These are phyloP conservation scores for Arthrobotrys iridis DNA, from an alignment of 2,329 filamentous ascomycete genomes.

Conservation along the genomic window DNA sequence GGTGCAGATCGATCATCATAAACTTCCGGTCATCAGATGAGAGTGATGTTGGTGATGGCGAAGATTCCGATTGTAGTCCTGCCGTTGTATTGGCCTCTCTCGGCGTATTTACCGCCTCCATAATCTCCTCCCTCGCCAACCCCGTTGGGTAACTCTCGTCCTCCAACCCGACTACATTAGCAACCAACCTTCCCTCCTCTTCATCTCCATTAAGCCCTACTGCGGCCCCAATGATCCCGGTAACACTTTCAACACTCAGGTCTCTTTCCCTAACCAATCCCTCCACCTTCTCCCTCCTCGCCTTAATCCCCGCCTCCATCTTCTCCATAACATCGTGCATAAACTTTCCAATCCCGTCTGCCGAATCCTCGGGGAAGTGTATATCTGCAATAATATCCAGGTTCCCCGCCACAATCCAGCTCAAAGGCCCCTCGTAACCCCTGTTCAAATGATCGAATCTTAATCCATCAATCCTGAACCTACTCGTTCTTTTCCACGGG, in stretches of 20 bases:
- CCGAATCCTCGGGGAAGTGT: constrained; percentile 87
- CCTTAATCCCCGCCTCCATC: constrained; percentile 86
- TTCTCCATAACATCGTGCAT: constrained; percentile 98
- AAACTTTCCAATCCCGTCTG: constrained; percentile 90
- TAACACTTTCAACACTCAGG: constrained; percentile 41
- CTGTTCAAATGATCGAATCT: constrained; percentile 96
- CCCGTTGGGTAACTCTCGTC: constrained; percentile 24
- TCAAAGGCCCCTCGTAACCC: constrained; percentile 90
- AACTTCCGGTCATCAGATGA: constrained; percentile 45
- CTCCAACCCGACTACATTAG: not conserved
- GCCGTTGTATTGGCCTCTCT: not conserved
- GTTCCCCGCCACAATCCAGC: constrained; percentile 97
- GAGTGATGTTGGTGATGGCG: constrained; percentile 6
- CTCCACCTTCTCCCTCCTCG: constrained; percentile 31
- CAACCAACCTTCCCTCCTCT: not conserved
- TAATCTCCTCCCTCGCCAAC: constrained; percentile 18
- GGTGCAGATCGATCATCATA: constrained; percentile 90
- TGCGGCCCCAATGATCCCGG: constrained; percentile 34
- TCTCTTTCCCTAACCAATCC: constrained; percentile 28
- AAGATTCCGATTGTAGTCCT: not conserved
- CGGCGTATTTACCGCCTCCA: constrained; percentile 4
- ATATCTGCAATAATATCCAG: constrained; percentile 97
- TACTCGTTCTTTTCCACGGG: constrained; percentile 94
- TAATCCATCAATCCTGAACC: constrained; percentile 89
- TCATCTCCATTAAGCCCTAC: constrained; percentile 37